Evolutionary conservation across 176 grass and related monocot genomes (phyloP).

Genomic region (Neostapfia colusana): DNA sequence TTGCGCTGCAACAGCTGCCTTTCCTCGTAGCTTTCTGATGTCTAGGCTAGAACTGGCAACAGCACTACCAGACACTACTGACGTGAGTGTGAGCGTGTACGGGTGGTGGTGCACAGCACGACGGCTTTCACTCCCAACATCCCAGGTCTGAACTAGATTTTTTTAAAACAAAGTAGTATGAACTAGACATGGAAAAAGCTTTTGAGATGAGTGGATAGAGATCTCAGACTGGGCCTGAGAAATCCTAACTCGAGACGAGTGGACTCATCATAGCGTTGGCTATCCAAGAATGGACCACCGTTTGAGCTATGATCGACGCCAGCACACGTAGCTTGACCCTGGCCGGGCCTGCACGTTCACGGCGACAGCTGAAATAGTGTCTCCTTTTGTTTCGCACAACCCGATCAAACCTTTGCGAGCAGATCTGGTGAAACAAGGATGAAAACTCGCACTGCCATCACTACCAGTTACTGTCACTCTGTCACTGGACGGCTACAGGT

Average conservation of each 20-base stretch:
- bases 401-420: no score
- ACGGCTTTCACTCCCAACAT: background rate
- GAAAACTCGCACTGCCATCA: no score
- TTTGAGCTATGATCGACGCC: background rate
- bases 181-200: constrained; percentile 23
- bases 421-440: background rate
- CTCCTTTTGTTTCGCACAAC: background rate
- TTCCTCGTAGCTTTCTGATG: background rate
- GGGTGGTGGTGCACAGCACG: background rate
- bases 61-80: background rate
- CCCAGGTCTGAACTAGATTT: constrained; percentile 7
- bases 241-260: constrained; percentile 6
- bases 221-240: constrained; percentile 22
- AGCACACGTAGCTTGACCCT: constrained; percentile 17
- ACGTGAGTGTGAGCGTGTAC: background rate
- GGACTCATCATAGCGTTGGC: background rate
- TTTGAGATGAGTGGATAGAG: background rate
- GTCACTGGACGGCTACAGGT: background rate
- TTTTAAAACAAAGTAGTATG: background rate
- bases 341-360: background rate
- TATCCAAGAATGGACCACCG: constrained; percentile 13
- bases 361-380: background rate
- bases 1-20: background rate
- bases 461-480: no score
- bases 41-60: constrained; percentile 1